Base-by-base conservation (phyloP, 768 basidiomycete genomes). In the Postia placenta region DNA sequence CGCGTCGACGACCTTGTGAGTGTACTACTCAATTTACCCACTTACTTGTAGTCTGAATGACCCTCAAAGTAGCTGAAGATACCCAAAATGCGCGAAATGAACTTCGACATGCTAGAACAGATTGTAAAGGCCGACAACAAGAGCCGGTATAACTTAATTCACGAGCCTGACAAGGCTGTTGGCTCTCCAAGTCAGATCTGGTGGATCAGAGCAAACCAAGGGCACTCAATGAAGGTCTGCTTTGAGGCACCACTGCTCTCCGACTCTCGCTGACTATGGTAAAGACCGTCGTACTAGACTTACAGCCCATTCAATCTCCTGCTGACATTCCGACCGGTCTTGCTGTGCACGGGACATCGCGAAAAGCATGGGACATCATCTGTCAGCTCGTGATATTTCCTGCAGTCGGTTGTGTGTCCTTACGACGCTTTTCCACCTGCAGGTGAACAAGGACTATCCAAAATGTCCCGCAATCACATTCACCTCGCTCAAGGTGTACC, bases 131-230 rank as follows among this genome's bases (percentile, higher is more conserved):
- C 66, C 9, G 87, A 93, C 60, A 64, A 71, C 51, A 94, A 87
- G 64, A 73, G 76, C 48, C 73, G 86, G 53, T 89, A 77, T 57
- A 75, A 75, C 61, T 69, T 86, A 50, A 43, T 79, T 11, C 63
- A 70, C 28, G 86, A 90, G 55, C 65, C 71, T 19, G 68, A 71
- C 46, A 42, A 59, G n/a, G 63, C 54, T 9, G 43, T 61, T 22
- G 58, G 30, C 1, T 57, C 46, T 26, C 57, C 58, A 3, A 69
- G 61, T 9, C 68, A 74, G 7, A 62, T 73, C n/a, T 88, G 88
- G 87, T 89, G 85, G 84, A 91, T 94, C 56, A 76, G 85, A 28
- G 92, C 92, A 6, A 92, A 89, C 57, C 92, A 94, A 65, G 92
- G 92, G 0, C 92, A 94, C 67, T 87, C 90, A 0, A 71, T 95